Evolutionary conservation across 768 basidiomycete species (phyloP).

Genomic region (Pisolithus albus): DNA sequence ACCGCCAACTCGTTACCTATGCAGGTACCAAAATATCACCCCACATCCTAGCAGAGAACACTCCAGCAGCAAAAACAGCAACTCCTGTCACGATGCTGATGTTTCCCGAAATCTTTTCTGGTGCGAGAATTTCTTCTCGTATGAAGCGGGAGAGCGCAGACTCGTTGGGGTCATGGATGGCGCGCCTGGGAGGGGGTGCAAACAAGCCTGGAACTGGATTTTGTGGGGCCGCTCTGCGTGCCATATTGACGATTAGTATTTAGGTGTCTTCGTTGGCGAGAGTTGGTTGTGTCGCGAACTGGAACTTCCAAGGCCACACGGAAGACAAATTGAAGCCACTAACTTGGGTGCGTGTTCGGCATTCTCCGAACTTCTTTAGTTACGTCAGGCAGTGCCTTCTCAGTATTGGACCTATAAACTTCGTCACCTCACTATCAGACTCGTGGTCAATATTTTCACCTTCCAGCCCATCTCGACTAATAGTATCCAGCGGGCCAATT

Average conservation of each 20-base stretch:
- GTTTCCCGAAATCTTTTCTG: slow-evolving; percentile 72
- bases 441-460: no score
- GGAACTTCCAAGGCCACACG: not conserved
- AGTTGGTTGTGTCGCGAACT: not conserved
- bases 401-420: no score
- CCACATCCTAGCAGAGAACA: slow-evolving; percentile 67
- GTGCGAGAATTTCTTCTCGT: slow-evolving; percentile 61
- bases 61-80: slow-evolving; percentile 62
- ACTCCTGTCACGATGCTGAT: slow-evolving; percentile 61
- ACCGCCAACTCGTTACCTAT: slow-evolving; percentile 17
- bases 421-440: no score
- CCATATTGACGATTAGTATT: slow-evolving; percentile 38
- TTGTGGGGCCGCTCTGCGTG: slow-evolving; percentile 60
- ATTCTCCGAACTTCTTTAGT: not conserved
- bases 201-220: slow-evolving; percentile 46
- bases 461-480: no score
- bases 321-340: not conserved
- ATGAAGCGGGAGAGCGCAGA: slow-evolving; percentile 48
- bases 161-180: slow-evolving; percentile 53
- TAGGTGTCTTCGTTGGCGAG: not conserved
- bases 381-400: not conserved
- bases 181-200: slow-evolving; percentile 36
- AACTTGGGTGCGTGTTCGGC: not conserved
- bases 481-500: no score
- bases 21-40: slow-evolving; percentile 72